Evolutionary conservation across 805 yeast species (phyloP).

Genomic region (Cyberlindnera xishuangbannaensis): DNA sequence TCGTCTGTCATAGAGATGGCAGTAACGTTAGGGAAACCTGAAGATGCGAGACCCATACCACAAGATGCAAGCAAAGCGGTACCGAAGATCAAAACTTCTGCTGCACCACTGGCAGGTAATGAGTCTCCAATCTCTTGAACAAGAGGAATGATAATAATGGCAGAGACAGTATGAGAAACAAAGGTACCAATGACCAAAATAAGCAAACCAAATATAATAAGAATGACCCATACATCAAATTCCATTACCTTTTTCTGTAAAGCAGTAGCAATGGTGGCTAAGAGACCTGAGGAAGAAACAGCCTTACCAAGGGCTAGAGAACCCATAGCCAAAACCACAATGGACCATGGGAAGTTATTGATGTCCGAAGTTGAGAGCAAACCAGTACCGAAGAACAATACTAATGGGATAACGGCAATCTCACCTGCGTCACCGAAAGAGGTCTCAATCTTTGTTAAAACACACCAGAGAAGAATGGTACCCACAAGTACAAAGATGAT

Average conservation of each 20-base stretch:
- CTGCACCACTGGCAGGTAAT: slow-evolving; percentile 68
- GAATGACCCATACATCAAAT: slow-evolving; percentile 59
- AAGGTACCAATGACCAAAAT: slow-evolving; percentile 87
- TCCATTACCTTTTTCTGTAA: slow-evolving; percentile 63
- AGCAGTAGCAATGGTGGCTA: slow-evolving; percentile 66
- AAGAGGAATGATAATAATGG: slow-evolving; percentile 83
- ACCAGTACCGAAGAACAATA: slow-evolving; percentile 86
- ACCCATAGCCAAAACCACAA: slow-evolving; percentile 94
- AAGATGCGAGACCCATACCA: slow-evolving; percentile 96
- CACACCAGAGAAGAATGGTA: slow-evolving; percentile 88
- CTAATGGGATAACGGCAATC: slow-evolving; percentile 81
- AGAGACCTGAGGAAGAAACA: slow-evolving; percentile 84
- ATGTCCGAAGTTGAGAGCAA: slow-evolving; percentile 78
- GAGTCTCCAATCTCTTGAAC: slow-evolving; percentile 81
- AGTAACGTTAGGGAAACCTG: slow-evolving; percentile 98
- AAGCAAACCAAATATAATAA: slow-evolving; percentile 76
- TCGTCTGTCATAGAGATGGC: slow-evolving; percentile 93
- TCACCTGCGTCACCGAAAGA: slow-evolving; percentile 90
- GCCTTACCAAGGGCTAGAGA: slow-evolving; percentile 93
- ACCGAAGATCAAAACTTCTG: slow-evolving; percentile 35
- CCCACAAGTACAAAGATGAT: slow-evolving; percentile 60
- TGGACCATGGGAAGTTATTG: slow-evolving; percentile 94
- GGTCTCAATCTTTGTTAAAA: slow-evolving; percentile 63
- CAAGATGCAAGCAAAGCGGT: slow-evolving; percentile 71
- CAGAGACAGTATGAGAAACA: slow-evolving; percentile 96